Base-by-base conservation (phyloP, 805 yeast species). In the Candida dajiaensis region DNA sequence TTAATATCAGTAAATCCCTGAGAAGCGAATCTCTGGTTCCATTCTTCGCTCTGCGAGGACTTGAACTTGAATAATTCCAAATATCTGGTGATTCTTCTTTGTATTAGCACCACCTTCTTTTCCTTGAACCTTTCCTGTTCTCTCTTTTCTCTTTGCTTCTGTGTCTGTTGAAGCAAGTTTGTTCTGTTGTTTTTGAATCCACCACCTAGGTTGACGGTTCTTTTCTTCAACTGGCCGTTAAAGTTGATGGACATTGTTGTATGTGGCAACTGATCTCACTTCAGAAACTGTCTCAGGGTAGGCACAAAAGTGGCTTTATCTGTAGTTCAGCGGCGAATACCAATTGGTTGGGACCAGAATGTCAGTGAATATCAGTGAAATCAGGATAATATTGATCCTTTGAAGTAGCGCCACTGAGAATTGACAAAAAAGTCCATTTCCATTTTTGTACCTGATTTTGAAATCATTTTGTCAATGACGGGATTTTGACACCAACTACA, bases 101-200 rank as follows among this genome's bases (percentile, higher is more conserved):
- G 92, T 33, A 90, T 61, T 7, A 62, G 44, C 1, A 53, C 46
- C 0, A 80, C 80, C 1, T 87, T 77, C 33, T 63, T 68, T 36
- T 73, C 76, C 42, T 72, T 74, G 13, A 61, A 56, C 20, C 86
- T 71, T 15, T 68, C 73, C 28, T 67, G 61, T 47, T 85, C 89
- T 47, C 97, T 74, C 49, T 73, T 74, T 48, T 71, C 73, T 36
- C 97, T 71, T 50, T 86, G 89, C 36, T 67, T 67, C 53, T 78
- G 78, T 4, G 95, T 81, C 52, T 77, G 80, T 48, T 76, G 77
- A n/a, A 92, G 65, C 70, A 54, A 74, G 62, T 46, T 68, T 55
- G 49, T 71, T 64, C 62, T 73, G 57, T 50, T 65, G 45, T 44
- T 63, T 64, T 64, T 63, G 48, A 42, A 46, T 51, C 54, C 72